Conservation (phyloP, 225 moss, liverwort and hornwort species). For the Bryum argenteum region DNA sequence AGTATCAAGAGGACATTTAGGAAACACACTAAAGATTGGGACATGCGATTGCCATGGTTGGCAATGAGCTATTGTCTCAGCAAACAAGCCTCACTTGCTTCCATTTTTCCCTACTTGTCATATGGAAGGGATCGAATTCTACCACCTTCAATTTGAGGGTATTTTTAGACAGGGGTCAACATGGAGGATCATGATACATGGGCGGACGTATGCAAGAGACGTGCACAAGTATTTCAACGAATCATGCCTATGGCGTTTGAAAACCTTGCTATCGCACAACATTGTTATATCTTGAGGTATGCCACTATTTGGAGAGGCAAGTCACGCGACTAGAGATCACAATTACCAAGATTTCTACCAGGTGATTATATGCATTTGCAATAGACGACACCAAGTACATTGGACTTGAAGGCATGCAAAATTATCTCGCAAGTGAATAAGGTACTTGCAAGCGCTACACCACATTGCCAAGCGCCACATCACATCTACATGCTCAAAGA, state of each 20-base stretch:
- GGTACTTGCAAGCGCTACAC: too few relatives aligned
- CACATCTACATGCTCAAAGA: too few relatives aligned
- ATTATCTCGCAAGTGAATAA: too few relatives aligned
- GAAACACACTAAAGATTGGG: neutral
- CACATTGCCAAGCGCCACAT: too few relatives aligned
- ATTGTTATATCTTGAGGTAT: neutral
- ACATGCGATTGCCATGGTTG: neutral
- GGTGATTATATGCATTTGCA: constrained; percentile 21
- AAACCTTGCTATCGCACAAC: constrained; percentile 3
- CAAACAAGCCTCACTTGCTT: neutral
- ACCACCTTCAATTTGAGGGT: neutral
- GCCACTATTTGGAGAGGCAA: neutral
- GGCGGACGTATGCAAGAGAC: neutral
- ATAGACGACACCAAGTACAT: neutral
- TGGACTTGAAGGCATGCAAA: too few relatives aligned
- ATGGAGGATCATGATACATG: constrained; percentile 4
- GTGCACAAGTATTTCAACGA: neutral
- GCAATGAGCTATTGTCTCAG: neutral
- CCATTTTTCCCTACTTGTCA: neutral
- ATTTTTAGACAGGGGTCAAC: neutral
- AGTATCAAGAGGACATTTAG: neutral
- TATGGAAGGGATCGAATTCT: neutral
- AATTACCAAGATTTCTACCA: neutral
- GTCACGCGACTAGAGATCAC: neutral
- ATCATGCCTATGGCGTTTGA: constrained; percentile 19